Base-by-base conservation (phyloP, 345 rosid genomes). In the Salix dunnii region DNA sequence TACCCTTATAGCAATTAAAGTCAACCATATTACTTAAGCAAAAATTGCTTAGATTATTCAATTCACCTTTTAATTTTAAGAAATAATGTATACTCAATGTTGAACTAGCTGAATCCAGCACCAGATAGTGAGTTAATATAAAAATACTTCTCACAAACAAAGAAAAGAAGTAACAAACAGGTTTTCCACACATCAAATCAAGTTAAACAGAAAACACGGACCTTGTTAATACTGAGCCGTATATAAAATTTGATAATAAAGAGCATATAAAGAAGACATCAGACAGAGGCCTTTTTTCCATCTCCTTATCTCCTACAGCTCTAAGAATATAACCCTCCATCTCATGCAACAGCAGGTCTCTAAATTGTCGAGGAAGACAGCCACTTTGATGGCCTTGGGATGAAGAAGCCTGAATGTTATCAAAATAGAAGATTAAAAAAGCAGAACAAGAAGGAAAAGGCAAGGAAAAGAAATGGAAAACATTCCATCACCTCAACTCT, bases 271-370 rank as follows among this genome's bases (percentile, higher is more conserved):
- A 84, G 81, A 93, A 85, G 87, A 87, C 74, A 78, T 89, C 97
- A 75, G 91, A 88, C 61, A 90, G 81, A 81, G 94, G 81, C 80
- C 81, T 70, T 75, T 76, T 84, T 78, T 85, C 86, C 73, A 78
- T 83, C 82, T 85, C 78, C 83, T 82, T 74, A 65, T 88, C 87
- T 46, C 61, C 79, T 46, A 81, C 31, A 82, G 79, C 79, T 77
- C 85, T 90, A 77, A 83, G 83, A 75, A 91, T 71, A 83, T 79
- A 78, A 58, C 81, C 81, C 82, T 93, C 97, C 93, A 91, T 81
- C 84, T 92, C 97, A 75, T 82, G 87, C 87, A 89, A 82, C 78
- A 95, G 86, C 20, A 86, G 85, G 76, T 95, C 97, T 80, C 90
- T 93, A 71, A 95, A 81, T 82, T 88, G 87, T 38, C 80, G 82